Evolutionary conservation across 2,329 filamentous ascomycete genomes (phyloP), one percentile per base, ranked within the genome.

Genomic region (Metarhizium humberi): DNA sequence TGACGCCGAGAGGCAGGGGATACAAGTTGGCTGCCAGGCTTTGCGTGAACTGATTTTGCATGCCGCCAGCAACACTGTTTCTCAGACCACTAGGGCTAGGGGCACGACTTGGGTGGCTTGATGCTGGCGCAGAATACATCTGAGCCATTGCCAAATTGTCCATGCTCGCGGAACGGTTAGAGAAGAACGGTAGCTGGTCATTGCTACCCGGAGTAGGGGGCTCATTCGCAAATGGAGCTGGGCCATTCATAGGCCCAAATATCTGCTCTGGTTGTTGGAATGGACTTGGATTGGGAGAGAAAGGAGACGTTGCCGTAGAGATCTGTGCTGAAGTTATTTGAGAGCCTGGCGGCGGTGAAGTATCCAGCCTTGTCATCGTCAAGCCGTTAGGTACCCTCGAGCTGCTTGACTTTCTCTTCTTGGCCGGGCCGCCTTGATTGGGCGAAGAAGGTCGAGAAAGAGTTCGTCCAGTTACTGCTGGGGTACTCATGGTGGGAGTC

Each of bases 281-380:
- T 38, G 71, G 67, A 50, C 69, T 63, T 2, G 74, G 62, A 32
- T 69, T 76, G 3, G 79, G 73, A 3, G 79, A 76, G 59, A 81
- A 85, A 2, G 81, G 79, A 5, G 80, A 83, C 2, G 76, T 73
- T 2, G 75, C 64, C 55, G 66, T 61, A 58, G 72, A 64, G 63
- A 73, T 65, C 62, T 79, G 65, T 61, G 69, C 57, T 52, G 62
- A 64, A 14, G 63, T 69, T 66, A 60, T 71, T 59, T 69, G 74
- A 59, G 65, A 67, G 60, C 58, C 60, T 55, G 66, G 71, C 58
- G 69, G 71, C 61, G 67, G 77, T 51, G 70, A 74, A 2, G 82
- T 85, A 61, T 94, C 88, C 40, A 94, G 75, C 55, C 84, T 84
- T 2, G 91, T 95, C 91, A 96, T 95, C 7, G 86, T 81, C 62